phyloP scores from a whole-genome alignment of 768 basidiomycete species.

The Fibroporia radiculosa region DNA sequence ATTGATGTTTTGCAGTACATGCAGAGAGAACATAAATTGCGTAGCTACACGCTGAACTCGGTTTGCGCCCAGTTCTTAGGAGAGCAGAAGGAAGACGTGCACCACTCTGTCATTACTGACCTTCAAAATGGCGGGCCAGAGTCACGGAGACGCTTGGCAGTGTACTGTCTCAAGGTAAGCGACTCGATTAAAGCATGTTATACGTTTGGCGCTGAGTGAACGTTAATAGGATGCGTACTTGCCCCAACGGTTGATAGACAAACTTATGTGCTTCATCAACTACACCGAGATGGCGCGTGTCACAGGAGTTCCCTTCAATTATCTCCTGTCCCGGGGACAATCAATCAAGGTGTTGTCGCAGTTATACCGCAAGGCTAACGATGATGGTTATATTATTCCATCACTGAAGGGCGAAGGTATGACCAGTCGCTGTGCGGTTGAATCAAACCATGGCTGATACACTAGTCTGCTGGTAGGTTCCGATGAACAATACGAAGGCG shows the following conservation, averaged over 20 bases:
- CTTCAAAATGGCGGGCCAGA: slow-evolving; percentile 95
- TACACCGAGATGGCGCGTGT: slow-evolving; percentile 99
- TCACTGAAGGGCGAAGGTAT: slow-evolving; percentile 77
- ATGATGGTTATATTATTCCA: slow-evolving; percentile 87
- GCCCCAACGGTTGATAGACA: slow-evolving; percentile 92
- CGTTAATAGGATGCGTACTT: slow-evolving; percentile 87
- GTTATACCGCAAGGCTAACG: slow-evolving; percentile 86
- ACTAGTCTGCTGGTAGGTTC: slow-evolving; percentile 48
- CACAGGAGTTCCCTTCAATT: slow-evolving; percentile 99
- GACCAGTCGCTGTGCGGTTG: slow-evolving; percentile 1
- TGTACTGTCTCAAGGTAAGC: slow-evolving; percentile 91
- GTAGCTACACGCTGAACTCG: slow-evolving; percentile 95
- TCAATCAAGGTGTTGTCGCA: slow-evolving; percentile 99
- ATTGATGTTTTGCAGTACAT: slow-evolving; percentile 95
- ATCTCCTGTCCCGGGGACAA: slow-evolving; percentile 86
- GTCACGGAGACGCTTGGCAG: slow-evolving; percentile 84
- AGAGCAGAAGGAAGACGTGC: slow-evolving; percentile 99
- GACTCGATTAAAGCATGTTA: neutral
- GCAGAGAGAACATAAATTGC: slow-evolving; percentile 96
- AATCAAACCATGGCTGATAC: neutral
- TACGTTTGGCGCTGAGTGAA: neutral
- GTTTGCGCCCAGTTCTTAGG: slow-evolving; percentile 97
- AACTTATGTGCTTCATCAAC: slow-evolving; percentile 98
- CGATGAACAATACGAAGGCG: slow-evolving; percentile 98
- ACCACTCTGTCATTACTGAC: slow-evolving; percentile 97